Percentiles rank a stretch among this genome's conserved stretches.
Evolutionary conservation across 2,329 filamentous ascomycete species (phyloP).

Genomic region (Scleromitrula shiraiana): DNA sequence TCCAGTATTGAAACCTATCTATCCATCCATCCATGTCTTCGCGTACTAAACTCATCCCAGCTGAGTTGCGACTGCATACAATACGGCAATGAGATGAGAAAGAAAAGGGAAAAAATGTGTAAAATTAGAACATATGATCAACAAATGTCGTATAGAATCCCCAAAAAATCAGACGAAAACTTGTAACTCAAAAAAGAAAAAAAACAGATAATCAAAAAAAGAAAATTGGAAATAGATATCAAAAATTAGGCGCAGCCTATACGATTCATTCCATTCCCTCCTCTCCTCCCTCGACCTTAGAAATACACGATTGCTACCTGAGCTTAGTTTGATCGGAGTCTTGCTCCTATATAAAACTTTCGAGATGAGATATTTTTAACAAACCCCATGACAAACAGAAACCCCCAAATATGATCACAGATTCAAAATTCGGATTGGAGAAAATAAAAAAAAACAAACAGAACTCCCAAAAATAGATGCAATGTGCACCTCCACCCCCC

Average conservation of each 20-base stretch:
- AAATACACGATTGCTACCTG: constrained; percentile 21
- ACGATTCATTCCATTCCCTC: not conserved
- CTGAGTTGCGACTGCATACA: too few species aligned
- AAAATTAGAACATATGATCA: not conserved
- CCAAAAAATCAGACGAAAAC: not conserved
- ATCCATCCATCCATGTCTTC: not conserved
- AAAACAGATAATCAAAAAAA: not conserved
- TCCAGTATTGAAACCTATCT: constrained; percentile 3
- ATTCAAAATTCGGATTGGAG: constrained; percentile 15
- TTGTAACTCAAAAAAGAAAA: not conserved
- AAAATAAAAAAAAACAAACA: constrained; percentile 10
- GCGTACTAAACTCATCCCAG: too few species aligned
- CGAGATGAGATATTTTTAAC: constrained; percentile 4
- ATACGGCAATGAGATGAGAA: not conserved
- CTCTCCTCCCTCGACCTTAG: constrained; percentile 11
- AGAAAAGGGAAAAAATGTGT: not conserved
- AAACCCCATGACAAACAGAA: constrained; percentile 8
- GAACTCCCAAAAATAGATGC: constrained; percentile 9
- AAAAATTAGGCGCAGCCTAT: constrained; percentile 7
- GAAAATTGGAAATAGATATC: not conserved
- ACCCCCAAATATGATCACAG: constrained; percentile 20
- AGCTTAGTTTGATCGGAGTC: constrained; percentile 25
- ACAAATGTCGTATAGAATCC: not conserved
- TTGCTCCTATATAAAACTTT: constrained; percentile 17
- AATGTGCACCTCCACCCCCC: constrained; percentile 12